Percentiles rank a stretch among this genome's conserved stretches.
Conservation (phyloP, 2,329 filamentous ascomycete species). For the Apiospora sp. region DNA sequence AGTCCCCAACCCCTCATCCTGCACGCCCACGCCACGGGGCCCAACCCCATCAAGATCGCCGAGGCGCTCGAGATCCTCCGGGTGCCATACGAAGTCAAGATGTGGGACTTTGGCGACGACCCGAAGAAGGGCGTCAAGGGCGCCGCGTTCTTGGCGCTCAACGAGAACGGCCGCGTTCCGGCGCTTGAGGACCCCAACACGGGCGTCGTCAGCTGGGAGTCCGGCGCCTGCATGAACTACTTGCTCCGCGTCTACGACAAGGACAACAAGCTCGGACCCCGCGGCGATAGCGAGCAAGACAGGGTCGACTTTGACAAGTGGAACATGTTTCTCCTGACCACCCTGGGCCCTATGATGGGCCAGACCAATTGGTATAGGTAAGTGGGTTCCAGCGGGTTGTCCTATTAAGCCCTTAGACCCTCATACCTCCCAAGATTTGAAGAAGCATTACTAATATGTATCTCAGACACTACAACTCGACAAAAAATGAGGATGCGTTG, state of each 20-base stretch:
- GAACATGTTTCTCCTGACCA: slow-evolving; percentile 52
- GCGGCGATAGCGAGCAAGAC: slow-evolving; percentile 46
- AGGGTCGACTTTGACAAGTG: slow-evolving; percentile 54
- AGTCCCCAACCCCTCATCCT: slow-evolving; percentile 45
- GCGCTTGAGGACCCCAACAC: slow-evolving; percentile 49
- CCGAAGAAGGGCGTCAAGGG: slow-evolving; percentile 48
- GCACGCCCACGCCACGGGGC: slow-evolving; percentile 49
- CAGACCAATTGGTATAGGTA: slow-evolving; percentile 49
- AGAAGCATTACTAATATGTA: not conserved
- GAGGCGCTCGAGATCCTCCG: slow-evolving; percentile 49
- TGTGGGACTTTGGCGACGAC: slow-evolving; percentile 51
- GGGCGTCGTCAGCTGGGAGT: slow-evolving; percentile 47
- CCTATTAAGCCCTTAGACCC: not conserved
- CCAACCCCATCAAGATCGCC: slow-evolving; percentile 54
- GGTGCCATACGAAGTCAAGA: slow-evolving; percentile 49
- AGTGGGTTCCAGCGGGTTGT: not conserved
- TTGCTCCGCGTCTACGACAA: slow-evolving; percentile 50
- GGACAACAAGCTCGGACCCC: slow-evolving; percentile 46
- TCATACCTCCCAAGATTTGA: not conserved
- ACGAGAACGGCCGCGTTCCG: slow-evolving; percentile 52
- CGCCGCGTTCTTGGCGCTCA: slow-evolving; percentile 47
- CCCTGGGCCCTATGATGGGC: slow-evolving; percentile 51
- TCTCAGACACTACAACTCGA: slow-evolving; percentile 42
- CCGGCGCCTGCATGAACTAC: slow-evolving; percentile 49
- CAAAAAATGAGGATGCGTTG: slow-evolving; percentile 51